A percentile compares a stretch with the other conserved stretches of the same genome.
Evolutionary conservation across 2,329 filamentous ascomycete species (phyloP).

Genomic region (Colletotrichum nymphaeae): DNA sequence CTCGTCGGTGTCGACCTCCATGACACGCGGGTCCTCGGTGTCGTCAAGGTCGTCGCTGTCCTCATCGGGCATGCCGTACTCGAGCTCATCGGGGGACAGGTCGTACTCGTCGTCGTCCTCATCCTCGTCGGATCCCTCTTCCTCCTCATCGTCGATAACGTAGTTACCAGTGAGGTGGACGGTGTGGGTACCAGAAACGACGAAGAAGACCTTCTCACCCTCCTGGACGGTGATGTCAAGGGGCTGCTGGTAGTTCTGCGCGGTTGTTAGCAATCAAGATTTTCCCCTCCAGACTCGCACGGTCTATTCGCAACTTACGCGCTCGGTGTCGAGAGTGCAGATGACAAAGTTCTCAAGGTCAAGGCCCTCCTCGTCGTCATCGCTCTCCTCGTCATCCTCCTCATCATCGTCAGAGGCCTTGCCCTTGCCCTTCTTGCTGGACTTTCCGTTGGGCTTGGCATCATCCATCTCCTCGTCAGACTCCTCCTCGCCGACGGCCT

Average conservation of each 20-base stretch:
- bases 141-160: constrained; percentile 77
- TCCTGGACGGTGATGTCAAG: constrained; percentile 93
- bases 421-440: constrained; percentile 77
- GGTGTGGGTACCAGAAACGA: constrained; percentile 88
- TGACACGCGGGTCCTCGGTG: constrained; percentile 82
- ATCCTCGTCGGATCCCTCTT: constrained; percentile 71
- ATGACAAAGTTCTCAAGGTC: constrained; percentile 91
- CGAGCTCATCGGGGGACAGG: constrained; percentile 82
- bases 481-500: constrained; percentile 70
- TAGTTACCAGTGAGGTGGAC: constrained; percentile 98
- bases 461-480: constrained; percentile 80
- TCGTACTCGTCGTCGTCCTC: constrained; percentile 82
- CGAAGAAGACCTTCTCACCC: constrained; percentile 91
- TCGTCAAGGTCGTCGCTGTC: constrained; percentile 83
- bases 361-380: constrained; percentile 69
- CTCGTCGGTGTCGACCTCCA: constrained; percentile 84
- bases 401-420: constrained; percentile 73
- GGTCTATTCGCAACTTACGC: constrained; percentile 66
- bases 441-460: constrained; percentile 70
- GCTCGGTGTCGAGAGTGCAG: constrained; percentile 94
- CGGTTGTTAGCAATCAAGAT: constrained; percentile 4
- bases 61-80: constrained; percentile 77
- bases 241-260: constrained; percentile 91
- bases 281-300: neutral
- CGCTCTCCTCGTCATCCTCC: constrained; percentile 62